Percentiles rank a stretch among this genome's conserved stretches.
phyloP scores from a whole-genome alignment of 2,329 filamentous ascomycete species.

The Hymenoscyphus occultus region DNA sequence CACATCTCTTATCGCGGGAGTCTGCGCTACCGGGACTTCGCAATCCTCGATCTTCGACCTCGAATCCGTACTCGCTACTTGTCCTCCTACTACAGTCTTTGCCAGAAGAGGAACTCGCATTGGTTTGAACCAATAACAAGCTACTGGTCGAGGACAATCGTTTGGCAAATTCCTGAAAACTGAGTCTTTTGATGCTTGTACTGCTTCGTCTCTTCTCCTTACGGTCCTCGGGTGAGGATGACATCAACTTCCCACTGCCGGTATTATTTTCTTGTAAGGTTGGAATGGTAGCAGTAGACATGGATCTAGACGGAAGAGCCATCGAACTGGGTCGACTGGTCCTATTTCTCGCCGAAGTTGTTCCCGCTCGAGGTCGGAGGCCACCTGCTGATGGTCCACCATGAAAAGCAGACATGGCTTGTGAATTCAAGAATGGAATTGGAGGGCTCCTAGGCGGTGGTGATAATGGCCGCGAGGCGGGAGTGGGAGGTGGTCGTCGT shows the following conservation, averaged over 20 bases:
- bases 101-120: conserved; percentile 39
- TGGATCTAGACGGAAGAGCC: conserved; percentile 30
- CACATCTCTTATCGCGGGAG: conserved; percentile 43
- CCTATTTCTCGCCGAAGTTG: conserved; percentile 21
- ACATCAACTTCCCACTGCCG: conserved; percentile 20
- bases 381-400: conserved; percentile 17
- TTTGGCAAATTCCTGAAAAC: conserved; percentile 60
- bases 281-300: conserved; percentile 27
- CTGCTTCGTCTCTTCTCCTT: conserved; percentile 49
- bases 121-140: conserved; percentile 57
- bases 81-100: conserved; percentile 25
- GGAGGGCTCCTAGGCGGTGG: conserved; percentile 26
- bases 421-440: conserved; percentile 31
- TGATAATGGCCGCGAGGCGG: conserved; percentile 24
- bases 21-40: conserved; percentile 9
- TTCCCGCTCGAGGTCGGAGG: conserved; percentile 30
- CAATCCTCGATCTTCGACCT: conserved; percentile 16
- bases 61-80: conserved; percentile 28
- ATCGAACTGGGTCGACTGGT: conserved; percentile 31
- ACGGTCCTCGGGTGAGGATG: conserved; percentile 18
- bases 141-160: conserved; percentile 60
- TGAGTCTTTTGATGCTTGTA: conserved; percentile 55
- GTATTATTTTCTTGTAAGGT: conserved; percentile 23
- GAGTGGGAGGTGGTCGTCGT: conserved; percentile 22
- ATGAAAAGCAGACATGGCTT: conserved; percentile 34